phyloP scores from a whole-genome alignment of 192 early-diverging fungal genomes.

The Coemansia sp. region DNA sequence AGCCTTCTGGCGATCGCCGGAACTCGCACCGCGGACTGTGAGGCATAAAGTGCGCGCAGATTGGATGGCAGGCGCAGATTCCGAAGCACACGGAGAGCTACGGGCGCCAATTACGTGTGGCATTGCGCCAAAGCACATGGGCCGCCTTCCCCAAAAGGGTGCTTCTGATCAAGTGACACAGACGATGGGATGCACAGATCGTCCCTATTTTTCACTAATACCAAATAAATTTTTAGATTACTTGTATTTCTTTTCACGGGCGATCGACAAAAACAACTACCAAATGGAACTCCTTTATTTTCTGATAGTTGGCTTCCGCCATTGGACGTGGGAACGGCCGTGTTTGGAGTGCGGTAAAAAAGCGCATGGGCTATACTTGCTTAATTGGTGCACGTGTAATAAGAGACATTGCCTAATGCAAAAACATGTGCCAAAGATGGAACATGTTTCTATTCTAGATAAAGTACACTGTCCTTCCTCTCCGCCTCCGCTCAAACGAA shows the following conservation, averaged over 20 bases:
- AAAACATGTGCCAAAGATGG: slow-evolving; percentile 5
- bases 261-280: background rate
- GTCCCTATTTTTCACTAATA: slow-evolving; percentile 1
- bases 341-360: background rate
- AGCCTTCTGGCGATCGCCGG: background rate
- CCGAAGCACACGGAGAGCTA: background rate
- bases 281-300: background rate
- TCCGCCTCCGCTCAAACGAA: background rate
- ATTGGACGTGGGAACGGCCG: background rate
- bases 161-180: background rate
- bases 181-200: slow-evolving; percentile 3
- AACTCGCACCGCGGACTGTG: background rate
- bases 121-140: background rate
- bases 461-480: background rate
- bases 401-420: background rate
- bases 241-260: background rate
- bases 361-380: background rate
- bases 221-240: background rate
- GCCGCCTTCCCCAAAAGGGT: background rate
- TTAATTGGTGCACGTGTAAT: background rate
- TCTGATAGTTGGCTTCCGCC: too few species aligned
- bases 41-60: background rate
- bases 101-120: too few species aligned
- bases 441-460: background rate
- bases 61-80: too few species aligned